These are phyloP conservation scores for Isatis lusitanica DNA, from an alignment of 441 rosid species.

Conservation along the genomic window DNA sequence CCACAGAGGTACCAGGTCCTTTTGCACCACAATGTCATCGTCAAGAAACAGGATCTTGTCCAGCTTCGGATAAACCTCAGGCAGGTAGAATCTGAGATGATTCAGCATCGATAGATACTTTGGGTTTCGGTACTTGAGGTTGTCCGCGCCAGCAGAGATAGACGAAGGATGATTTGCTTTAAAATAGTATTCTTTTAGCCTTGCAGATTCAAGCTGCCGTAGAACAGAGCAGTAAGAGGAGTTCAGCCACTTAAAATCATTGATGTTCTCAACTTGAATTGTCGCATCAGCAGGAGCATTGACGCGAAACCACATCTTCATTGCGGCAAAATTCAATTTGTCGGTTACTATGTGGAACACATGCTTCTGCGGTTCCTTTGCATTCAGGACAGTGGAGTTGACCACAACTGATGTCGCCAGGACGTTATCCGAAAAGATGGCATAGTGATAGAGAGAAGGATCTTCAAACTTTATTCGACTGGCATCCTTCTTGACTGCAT, in stretches of 20 bases:
- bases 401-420: slow-evolving; percentile 93
- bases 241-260: slow-evolving; percentile 92
- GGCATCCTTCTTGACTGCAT: slow-evolving; percentile 44
- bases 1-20: slow-evolving; percentile 92
- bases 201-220: slow-evolving; percentile 91
- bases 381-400: slow-evolving; percentile 76
- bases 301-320: slow-evolving; percentile 91
- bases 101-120: slow-evolving; percentile 96
- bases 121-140: slow-evolving; percentile 92
- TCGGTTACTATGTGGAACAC: slow-evolving; percentile 93
- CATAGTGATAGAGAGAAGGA: slow-evolving; percentile 82
- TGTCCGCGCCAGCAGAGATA: slow-evolving; percentile 73
- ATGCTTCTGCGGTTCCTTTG: slow-evolving; percentile 75
- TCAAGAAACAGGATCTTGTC: slow-evolving; percentile 87
- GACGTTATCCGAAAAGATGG: slow-evolving; percentile 91
- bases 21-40: slow-evolving; percentile 95
- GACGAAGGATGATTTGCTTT: slow-evolving; percentile 85
- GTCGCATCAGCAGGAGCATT: slow-evolving; percentile 71
- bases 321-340: slow-evolving; percentile 80
- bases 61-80: slow-evolving; percentile 89
- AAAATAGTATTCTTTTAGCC: slow-evolving; percentile 90
- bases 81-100: slow-evolving; percentile 96
- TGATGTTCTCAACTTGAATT: slow-evolving; percentile 75
- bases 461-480: slow-evolving; percentile 59
- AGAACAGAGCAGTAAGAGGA: slow-evolving; percentile 94